These are phyloP conservation scores for Fusarium euwallaceae DNA, from an alignment of 2,329 filamentous ascomycete species.

Conservation along the genomic window DNA sequence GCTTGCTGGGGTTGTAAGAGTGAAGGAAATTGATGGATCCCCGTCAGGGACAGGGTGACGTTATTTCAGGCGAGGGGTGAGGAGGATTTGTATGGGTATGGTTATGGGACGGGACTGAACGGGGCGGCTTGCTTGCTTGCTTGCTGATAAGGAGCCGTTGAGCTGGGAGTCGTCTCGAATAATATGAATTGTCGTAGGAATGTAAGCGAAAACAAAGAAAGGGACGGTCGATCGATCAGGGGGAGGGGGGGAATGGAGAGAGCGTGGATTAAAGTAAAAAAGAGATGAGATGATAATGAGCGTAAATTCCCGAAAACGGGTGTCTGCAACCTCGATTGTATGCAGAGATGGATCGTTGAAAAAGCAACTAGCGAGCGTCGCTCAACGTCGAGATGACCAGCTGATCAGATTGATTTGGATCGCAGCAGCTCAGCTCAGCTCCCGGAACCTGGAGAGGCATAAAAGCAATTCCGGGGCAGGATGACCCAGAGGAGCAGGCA, in stretches of 20 bases:
- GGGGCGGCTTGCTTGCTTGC: slow-evolving; percentile 26
- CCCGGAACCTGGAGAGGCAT: slow-evolving; percentile 5
- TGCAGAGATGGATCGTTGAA: slow-evolving; percentile 34
- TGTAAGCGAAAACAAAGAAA: slow-evolving; percentile 18
- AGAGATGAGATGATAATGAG: slow-evolving; percentile 22
- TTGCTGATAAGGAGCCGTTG: slow-evolving; percentile 37
- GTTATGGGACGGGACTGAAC: neutral
- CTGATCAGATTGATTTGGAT: slow-evolving; percentile 7
- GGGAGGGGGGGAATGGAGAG: neutral
- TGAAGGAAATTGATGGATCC: slow-evolving; percentile 40
- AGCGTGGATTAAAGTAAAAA: slow-evolving; percentile 6
- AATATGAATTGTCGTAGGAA: slow-evolving; percentile 22
- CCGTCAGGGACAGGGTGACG: slow-evolving; percentile 42
- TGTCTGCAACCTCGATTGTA: slow-evolving; percentile 13
- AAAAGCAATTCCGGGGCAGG: slow-evolving; percentile 14
- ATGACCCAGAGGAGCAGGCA: neutral
- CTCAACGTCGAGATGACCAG: slow-evolving; percentile 20
- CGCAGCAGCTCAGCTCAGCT: neutral
- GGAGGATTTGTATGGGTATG: neutral
- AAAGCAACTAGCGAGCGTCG: slow-evolving; percentile 33
- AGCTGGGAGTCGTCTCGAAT: slow-evolving; percentile 9
- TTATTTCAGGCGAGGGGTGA: slow-evolving; percentile 33
- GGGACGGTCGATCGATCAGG: slow-evolving; percentile 12
- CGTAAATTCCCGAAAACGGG: slow-evolving; percentile 26
- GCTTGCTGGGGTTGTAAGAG: slow-evolving; percentile 29